Percentiles rank a stretch among this genome's conserved stretches.
phyloP scores from a whole-genome alignment of 495 filamentous ascomycete genomes.

The Tetracladium setigerum region DNA sequence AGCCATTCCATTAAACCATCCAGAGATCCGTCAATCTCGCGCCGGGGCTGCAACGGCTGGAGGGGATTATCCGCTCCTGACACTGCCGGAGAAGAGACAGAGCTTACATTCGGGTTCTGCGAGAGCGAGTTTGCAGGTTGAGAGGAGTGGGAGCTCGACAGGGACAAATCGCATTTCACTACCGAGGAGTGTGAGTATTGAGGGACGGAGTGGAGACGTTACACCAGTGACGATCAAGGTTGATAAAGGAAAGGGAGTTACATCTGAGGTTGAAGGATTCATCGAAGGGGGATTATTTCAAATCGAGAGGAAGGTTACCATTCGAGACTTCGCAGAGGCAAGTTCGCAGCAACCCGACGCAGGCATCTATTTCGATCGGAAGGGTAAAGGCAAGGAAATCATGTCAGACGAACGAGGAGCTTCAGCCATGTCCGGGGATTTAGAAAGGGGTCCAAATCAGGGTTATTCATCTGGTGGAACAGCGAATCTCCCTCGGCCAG shows the following conservation, averaged over 20 bases:
- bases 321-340: no score
- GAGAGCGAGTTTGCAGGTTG: conserved; percentile 53
- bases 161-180: conserved; percentile 54
- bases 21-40: conserved; percentile 24
- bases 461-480: conserved; percentile 20
- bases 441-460: conserved; percentile 35
- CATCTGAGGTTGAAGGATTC: conserved; percentile 1
- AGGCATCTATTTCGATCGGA: conserved; percentile 26
- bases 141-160: conserved; percentile 55
- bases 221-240: conserved; percentile 4
- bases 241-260: conserved; percentile 21
- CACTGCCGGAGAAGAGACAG: conserved; percentile 58
- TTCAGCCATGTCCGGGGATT: conserved; percentile 35
- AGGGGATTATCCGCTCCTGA: conserved; percentile 63
- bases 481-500: conserved; percentile 17
- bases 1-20: conserved; percentile 33
- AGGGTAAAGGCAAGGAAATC: conserved; percentile 40
- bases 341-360: neutral
- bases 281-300: neutral
- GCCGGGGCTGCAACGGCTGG: conserved; percentile 29
- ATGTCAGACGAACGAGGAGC: conserved; percentile 23
- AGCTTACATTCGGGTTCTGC: conserved; percentile 46
- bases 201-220: conserved; percentile 30
- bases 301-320: neutral
- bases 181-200: conserved; percentile 44